Base-by-base conservation (phyloP, 768 basidiomycete species). In the Boletellus ananas region DNA sequence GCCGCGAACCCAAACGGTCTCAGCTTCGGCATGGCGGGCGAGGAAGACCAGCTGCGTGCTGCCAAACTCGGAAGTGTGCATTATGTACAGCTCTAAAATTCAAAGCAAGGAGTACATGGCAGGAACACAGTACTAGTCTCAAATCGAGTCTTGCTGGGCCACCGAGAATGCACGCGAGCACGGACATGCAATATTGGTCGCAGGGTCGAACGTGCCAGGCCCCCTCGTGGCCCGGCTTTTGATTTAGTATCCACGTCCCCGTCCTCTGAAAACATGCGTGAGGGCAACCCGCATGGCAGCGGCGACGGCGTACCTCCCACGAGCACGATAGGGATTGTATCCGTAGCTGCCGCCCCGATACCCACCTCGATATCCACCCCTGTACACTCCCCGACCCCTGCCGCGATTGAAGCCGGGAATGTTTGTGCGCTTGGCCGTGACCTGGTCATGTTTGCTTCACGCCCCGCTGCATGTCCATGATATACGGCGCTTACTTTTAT, bases 401-500 rank as follows among this genome's bases (percentile, higher is more conserved):
- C 92, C 90, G 50, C 88, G 83, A 58, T 82, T 88, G 71, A 90
- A 93, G 1, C 93, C 93, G 17, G 94, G 96, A 46, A 98, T 69
- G 69, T 99, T 99, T 35, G 96, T 99, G 53, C 96, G 81, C 68
- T 99, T 99, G 21, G 91, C 77, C 34, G 90, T 93, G 39, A 99
- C 95, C 94, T 97, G 44, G 33, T 39, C 48, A n/a, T 14, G 17
- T 18, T 43, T 21, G 27, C 27, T 36, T 45, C 33, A 25, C 47
- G 8, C 29, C 20, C 49, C 49, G 17, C 5, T 50, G 41, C 33
- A 31, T 40, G 16, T 20, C 10, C 25, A 41, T 31, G 33, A 37
- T 36, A 41, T 34, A 27, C 11, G 31, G 35, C 8, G 61, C 78
- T 50, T 55, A 91, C 95, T 75, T 94, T 94, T 68, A 99, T 86